These are phyloP conservation scores for Amyloporia xantha DNA, from an alignment of 768 basidiomycete genomes.

Conservation along the genomic window DNA sequence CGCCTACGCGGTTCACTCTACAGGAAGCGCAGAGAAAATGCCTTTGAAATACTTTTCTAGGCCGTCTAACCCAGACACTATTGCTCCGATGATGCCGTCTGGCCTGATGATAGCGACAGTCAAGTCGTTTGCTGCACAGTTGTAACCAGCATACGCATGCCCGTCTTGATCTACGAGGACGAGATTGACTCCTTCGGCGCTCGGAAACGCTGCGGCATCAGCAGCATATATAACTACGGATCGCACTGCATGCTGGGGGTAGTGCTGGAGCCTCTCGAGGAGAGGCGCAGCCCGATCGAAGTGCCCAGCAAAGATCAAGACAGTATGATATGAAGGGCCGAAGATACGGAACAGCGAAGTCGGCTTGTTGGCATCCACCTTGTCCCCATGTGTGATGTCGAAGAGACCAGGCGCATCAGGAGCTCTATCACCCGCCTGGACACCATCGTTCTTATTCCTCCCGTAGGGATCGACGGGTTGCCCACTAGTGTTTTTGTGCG, in stretches of 20 bases:
- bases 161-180: constrained; percentile 6
- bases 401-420: constrained; percentile 34
- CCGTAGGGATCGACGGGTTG: constrained; percentile 2
- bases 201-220: not conserved
- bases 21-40: not conserved
- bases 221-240: not conserved
- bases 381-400: not conserved
- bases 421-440: constrained; percentile 40
- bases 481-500: not conserved
- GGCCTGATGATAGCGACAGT: constrained; percentile 10
- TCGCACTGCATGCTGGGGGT: not conserved
- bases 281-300: not conserved
- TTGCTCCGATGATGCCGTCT: constrained; percentile 10
- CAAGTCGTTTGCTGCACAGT: not conserved
- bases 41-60: not conserved
- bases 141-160: constrained; percentile 7
- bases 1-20: not conserved
- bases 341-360: constrained; percentile 25
- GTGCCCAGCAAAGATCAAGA: constrained; percentile 23
- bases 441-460: constrained; percentile 1
- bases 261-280: not conserved
- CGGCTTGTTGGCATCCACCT: constrained; percentile 1
- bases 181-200: not conserved
- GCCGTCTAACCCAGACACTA: not conserved
- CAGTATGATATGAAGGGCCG: constrained; percentile 22